Evolutionary conservation across 257 asterid species (phyloP), one percentile per base, ranked within the genome.

Genomic region (Apocynum venetum): DNA sequence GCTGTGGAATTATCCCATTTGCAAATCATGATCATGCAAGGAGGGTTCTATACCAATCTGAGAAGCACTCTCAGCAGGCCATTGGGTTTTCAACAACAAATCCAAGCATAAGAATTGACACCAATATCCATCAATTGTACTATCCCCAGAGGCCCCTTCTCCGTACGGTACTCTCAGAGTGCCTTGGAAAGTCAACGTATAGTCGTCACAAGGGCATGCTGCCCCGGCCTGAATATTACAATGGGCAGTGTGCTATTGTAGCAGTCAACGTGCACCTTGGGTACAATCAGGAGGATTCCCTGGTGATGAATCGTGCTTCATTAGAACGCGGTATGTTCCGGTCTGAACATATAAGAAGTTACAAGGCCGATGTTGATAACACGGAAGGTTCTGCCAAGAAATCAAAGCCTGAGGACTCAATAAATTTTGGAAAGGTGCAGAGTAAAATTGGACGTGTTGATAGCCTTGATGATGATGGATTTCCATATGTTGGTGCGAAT

Each of bases 61-160:
- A 94, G 86, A 96, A 96, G 86, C 98, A 96, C 87, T 93, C 98
- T 51, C 98, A 96, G 65, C 98, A 96, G 78, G 99, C 99, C 7
- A 96, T 96, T 69, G 99, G 99, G 51, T 90, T 80, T 81, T 84
- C 89, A 46, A 88, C 92, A 19, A 84, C 96, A 76, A 93, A 93
- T 80, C 89, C 97, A 8, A 82, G 56, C 66, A 84, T 85, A 36
- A 82, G 98, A 85, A 86, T 82, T 7, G 99, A 96, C 84, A 96
- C 99, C 0, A 93, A 88, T 65, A 74, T 91, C n/a, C 98, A 96
- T 79, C 94, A 87, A 56, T 48, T 96, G 81, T 96, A 85, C 76
- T 96, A 96, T 79, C 99, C 97, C 71, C 99, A 96, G 76, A 88
- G 85, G 80, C 97, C 98, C 14, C 97, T 96, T 82, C 88, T 90